Base-by-base conservation (phyloP, 2,329 filamentous ascomycete genomes). In the Septoria petroselini region DNA sequence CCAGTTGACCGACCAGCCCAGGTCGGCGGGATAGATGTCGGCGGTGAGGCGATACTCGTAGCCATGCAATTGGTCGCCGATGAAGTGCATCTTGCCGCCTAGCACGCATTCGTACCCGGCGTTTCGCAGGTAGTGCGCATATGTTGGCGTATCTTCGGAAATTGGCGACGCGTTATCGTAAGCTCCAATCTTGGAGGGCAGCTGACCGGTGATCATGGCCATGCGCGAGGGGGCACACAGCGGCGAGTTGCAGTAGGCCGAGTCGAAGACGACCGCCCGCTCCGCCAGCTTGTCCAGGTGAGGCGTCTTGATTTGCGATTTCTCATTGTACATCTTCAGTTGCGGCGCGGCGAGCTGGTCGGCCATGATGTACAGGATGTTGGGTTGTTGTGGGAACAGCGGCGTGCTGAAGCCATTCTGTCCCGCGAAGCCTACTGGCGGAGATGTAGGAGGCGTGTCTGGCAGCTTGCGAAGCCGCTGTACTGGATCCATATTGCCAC, bases 51-150 rank as follows among this genome's bases (percentile, higher is more conserved):
- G 83, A 64, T 88, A 86, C 74, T 96, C 91, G 64, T 95, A 96
- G 23, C 91, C 91, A 68, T 96, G 91, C 52, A 96, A 77, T 72
- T 96, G 91, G 67, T 96, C 91, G 27, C 91, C 91, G 47, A 94
- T 86, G 68, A 96, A 96, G 72, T 96, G 91, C 91, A 96, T 96
- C 78, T 96, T 96, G 55, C 91, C 91, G 4, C 91, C 89, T 60
- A 96, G 76, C 4, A 86, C 87, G 9, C 91, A 95, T 71, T 95
- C 88, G 65, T 96, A 96, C 45, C 88, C 89, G 62, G 85, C 83
- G 34, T 81, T 78, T 41, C 91, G 86, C 47, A 96, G 76, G 71
- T 95, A 95, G 70, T 96, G 91, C 7, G 91, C 89, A 66, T 94
- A 96, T 1, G 91, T 96, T 11, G 90, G 91, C 23, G 88, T 81